Percentiles rank a stretch among this genome's conserved stretches.
phyloP scores from a whole-genome alignment of 345 rosid genomes.

The Theobroma cacao region DNA sequence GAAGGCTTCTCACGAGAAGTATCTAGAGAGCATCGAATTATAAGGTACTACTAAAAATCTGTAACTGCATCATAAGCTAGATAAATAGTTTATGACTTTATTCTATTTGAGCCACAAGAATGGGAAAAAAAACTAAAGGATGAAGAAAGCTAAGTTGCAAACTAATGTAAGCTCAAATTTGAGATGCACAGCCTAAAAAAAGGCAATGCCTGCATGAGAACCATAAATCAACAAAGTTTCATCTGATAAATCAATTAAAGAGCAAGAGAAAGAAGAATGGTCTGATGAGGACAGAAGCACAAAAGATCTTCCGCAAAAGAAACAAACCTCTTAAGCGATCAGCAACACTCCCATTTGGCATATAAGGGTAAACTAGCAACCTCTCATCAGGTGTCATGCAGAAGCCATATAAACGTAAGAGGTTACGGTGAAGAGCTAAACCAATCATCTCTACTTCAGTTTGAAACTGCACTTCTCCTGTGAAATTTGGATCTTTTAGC shows the following conservation, averaged over 20 bases:
- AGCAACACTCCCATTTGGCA: slow-evolving; percentile 96
- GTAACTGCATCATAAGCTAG: not conserved
- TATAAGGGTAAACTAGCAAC: slow-evolving; percentile 90
- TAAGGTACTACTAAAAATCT: not conserved
- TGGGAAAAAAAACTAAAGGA: not conserved
- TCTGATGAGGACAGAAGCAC: not conserved
- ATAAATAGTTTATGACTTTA: not conserved
- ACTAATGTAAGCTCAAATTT: not conserved
- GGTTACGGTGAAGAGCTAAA: slow-evolving; percentile 88
- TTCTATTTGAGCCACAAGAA: not conserved
- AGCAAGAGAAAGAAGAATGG: not conserved
- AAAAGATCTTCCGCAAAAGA: not conserved
- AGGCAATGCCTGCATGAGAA: not conserved
- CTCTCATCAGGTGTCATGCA: slow-evolving; percentile 85
- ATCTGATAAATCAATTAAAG: not conserved
- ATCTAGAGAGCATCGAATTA: slow-evolving; percentile 22
- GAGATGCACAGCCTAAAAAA: not conserved
- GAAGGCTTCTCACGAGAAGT: slow-evolving; percentile 57
- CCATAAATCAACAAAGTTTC: not conserved
- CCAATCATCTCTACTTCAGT: slow-evolving; percentile 99
- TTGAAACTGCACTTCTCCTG: slow-evolving; percentile 95
- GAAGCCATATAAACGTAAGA: slow-evolving; percentile 81
- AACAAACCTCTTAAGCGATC: slow-evolving; percentile 82
- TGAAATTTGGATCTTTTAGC: slow-evolving; percentile 80
- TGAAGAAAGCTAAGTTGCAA: not conserved